Evolutionary conservation across 2,329 filamentous ascomycete genomes (phyloP).

Genomic region (Aspergillaceae sp.): DNA sequence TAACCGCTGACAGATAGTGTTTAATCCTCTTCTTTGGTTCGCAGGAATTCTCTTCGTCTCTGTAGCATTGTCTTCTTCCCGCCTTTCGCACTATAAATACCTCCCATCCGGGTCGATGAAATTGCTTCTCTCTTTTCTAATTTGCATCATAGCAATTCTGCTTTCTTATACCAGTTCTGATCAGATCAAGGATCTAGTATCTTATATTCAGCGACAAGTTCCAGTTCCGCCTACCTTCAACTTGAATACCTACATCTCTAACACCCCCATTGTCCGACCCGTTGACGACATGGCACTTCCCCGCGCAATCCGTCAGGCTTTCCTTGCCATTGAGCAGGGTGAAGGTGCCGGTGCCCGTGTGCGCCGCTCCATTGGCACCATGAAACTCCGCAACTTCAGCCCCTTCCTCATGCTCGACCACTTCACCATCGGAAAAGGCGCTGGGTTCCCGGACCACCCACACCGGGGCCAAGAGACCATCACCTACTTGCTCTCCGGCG

Average conservation of each 20-base stretch:
- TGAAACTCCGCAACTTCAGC: constrained; percentile 72
- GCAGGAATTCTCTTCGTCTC: constrained; percentile 14
- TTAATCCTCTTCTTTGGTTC: constrained; percentile 1
- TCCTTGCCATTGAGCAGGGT: constrained; percentile 74
- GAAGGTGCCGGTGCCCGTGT: constrained; percentile 85
- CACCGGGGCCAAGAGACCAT: constrained; percentile 81
- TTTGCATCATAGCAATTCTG: constrained; percentile 29
- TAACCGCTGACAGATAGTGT: constrained; percentile 16
- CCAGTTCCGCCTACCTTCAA: constrained; percentile 3
- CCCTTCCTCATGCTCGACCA: constrained; percentile 97
- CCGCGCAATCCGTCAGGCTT: constrained; percentile 71
- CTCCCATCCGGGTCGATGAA: constrained; percentile 21
- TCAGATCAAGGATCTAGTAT: constrained; percentile 13
- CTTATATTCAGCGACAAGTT: constrained; percentile 10
- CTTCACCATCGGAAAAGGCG: constrained; percentile 69
- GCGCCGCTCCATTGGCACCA: constrained; percentile 76
- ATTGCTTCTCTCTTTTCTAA: constrained; percentile 27
- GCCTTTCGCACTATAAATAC: constrained; percentile 21
- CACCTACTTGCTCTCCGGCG: constrained; percentile 80
- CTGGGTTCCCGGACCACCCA: constrained; percentile 83
- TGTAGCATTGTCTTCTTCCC: constrained; percentile 8
- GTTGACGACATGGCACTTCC: constrained; percentile 55
- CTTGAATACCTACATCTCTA: constrained; percentile 5
- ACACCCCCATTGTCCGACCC: constrained; percentile 17
- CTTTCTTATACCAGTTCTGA: constrained; percentile 14